Base-by-base conservation (phyloP, 73 alveolate species). In the Tetrahymena elliotti region DNA sequence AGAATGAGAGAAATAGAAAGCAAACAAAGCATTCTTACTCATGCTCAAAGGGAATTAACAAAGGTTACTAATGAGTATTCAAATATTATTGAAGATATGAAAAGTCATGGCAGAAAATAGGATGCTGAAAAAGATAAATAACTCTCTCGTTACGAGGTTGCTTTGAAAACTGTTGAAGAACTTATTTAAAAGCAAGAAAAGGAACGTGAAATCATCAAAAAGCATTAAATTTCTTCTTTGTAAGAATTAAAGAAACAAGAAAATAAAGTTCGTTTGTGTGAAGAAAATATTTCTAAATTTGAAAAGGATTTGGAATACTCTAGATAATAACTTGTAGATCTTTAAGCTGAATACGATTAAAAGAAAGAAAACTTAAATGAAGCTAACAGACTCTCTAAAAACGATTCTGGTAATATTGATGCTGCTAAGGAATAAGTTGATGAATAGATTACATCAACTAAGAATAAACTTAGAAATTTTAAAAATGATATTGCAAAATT, bases 401-500 rank as follows among this genome's bases (percentile, higher is more conserved):
- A 88, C 84, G 93, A 38, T 35, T 47, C 68, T 27, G 84, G 41
- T 27, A 68, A 68, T 16, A 68, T 68, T 22, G 88, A 68, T 68
- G 88, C 88, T 13, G 38, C 94, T 7, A 52, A 93, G 52, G 94
- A 39, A n/a, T 36, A 95, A 47, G 68, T 54, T 27, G 94, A 93
- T 33, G 88, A 95, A 54, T 94, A 95, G 52, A 35, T 95, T 35
- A 84, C 36, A 36, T 34, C 38, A 35, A 93, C 84, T 52, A 93
- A 95, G 31, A 93, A 95, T 22, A 47, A 95, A 93, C 2, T 38
- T 24, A 52, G 96, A 53, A 94, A 95, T 92, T 52, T 96, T 88
- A 95, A 95, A 92, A 68, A 94, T 95, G 97, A 95, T 93, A 36
- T 97, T 92, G 95, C 97, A 52, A 24, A 93, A 41, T 84, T 93